phyloP scores from a whole-genome alignment of 768 basidiomycete genomes.

The Trametes cingulata region DNA sequence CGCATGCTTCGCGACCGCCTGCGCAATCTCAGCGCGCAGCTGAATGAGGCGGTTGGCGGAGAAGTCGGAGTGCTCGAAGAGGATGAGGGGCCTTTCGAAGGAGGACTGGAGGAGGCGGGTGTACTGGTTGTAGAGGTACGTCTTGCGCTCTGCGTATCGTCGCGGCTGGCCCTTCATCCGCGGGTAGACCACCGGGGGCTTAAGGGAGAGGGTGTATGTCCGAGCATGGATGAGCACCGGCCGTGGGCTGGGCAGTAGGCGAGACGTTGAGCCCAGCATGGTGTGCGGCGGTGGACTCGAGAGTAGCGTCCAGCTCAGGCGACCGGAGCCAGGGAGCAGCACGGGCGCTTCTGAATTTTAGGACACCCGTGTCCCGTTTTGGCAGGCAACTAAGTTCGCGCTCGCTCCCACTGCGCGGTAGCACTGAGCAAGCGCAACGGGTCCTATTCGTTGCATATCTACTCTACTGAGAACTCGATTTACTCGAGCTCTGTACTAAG shows the following conservation, averaged over 20 bases:
- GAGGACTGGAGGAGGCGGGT: constrained; percentile 64
- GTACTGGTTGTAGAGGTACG: constrained; percentile 81
- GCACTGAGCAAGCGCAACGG: neutral
- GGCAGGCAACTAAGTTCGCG: neutral
- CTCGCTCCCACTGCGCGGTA: neutral
- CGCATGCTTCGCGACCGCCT: constrained; percentile 44
- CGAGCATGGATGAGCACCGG: constrained; percentile 10
- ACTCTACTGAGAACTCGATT: no score
- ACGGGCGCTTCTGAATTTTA: constrained; percentile 16
- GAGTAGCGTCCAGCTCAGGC: neutral
- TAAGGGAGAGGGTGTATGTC: constrained; percentile 18
- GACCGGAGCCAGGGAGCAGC: no score
- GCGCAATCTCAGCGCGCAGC: constrained; percentile 67
- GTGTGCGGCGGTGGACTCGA: neutral
- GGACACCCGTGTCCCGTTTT: neutral
- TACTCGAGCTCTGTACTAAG: no score
- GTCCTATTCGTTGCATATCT: neutral
- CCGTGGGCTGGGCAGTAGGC: constrained; percentile 8
- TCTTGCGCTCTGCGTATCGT: constrained; percentile 76
- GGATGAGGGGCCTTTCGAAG: constrained; percentile 61
- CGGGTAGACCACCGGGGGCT: constrained; percentile 46
- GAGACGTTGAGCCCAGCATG: constrained; percentile 22
- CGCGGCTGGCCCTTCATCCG: constrained; percentile 57
- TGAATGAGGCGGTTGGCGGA: constrained; percentile 63
- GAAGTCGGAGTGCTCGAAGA: constrained; percentile 80